Conservation (phyloP, 805 yeast genomes). For the Yamadazyma takamatsuzukensis region DNA sequence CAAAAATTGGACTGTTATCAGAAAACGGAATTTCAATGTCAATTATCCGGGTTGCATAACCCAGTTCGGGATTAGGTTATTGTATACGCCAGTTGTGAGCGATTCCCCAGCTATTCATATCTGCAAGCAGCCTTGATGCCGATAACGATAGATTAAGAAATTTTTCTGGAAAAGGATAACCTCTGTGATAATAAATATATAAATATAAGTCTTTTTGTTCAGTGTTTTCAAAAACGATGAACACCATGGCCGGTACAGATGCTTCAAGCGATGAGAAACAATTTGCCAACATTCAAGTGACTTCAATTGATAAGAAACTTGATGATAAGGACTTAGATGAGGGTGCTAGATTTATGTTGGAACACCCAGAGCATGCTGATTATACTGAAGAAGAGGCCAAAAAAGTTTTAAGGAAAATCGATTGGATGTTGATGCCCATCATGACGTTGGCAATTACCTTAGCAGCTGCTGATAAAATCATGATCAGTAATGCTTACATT, state of each 20-base stretch:
- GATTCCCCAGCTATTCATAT: no score
- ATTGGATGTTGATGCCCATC: constrained; percentile 21
- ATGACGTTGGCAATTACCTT: constrained; percentile 22
- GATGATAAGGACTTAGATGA: constrained; percentile 11
- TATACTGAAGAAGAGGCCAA: constrained; percentile 14
- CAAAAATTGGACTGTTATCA: no score
- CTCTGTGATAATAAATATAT: no score
- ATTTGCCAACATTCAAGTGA: not conserved
- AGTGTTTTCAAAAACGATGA: not conserved
- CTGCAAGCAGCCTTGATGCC: no score
- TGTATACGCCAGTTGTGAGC: not conserved
- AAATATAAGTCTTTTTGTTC: not conserved
- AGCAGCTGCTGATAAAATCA: constrained; percentile 28
- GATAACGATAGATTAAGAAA: no score
- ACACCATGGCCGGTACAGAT: not conserved
- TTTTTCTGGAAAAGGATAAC: no score
- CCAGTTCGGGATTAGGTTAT: no score
- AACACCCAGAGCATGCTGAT: constrained; percentile 19
- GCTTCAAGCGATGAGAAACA: constrained; percentile 6
- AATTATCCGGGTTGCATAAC: no score
- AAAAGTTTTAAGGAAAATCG: constrained; percentile 18
- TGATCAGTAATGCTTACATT: constrained; percentile 24
- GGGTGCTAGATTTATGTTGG: constrained; percentile 18
- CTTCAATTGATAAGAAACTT: constrained; percentile 4
- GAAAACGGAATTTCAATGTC: no score